A percentile compares a stretch with the other conserved stretches of the same genome.
phyloP scores from a whole-genome alignment of 2,329 filamentous ascomycete genomes.

The Sporothrix protearum region DNA sequence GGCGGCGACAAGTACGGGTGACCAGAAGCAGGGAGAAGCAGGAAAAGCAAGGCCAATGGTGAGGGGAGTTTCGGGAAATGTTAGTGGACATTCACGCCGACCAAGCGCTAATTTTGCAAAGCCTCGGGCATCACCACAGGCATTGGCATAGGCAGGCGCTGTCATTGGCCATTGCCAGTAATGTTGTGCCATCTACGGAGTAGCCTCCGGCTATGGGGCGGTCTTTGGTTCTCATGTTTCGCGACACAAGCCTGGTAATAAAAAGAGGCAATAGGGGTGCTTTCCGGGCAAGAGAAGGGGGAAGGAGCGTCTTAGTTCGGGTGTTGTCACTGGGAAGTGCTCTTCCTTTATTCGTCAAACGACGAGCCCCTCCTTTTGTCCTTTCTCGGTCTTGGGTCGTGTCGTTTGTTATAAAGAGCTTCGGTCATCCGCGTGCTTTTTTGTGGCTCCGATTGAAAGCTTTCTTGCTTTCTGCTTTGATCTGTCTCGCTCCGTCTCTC shows the following conservation, averaged over 20 bases:
- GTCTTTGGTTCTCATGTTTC: not conserved
- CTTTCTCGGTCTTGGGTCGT: slow-evolving; percentile 5
- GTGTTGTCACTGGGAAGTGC: not conserved
- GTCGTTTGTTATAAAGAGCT: slow-evolving; percentile 19
- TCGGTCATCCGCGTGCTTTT: slow-evolving; percentile 7
- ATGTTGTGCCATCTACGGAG: slow-evolving; percentile 1
- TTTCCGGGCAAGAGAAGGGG: not conserved
- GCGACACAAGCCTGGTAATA: not conserved
- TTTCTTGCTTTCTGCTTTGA: not conserved
- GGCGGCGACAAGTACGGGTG: not conserved
- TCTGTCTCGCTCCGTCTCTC: not conserved
- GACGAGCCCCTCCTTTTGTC: slow-evolving; percentile 19
- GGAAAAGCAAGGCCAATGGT: slow-evolving; percentile 5
- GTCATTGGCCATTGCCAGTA: slow-evolving; percentile 12
- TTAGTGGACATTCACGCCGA: slow-evolving; percentile 5
- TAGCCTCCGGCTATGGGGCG: slow-evolving; percentile 17
- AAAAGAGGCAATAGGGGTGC: not conserved
- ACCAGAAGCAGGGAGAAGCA: slow-evolving; percentile 9
- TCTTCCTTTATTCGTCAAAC: slow-evolving; percentile 10
- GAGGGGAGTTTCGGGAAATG: slow-evolving; percentile 15
- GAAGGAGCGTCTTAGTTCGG: slow-evolving; percentile 14
- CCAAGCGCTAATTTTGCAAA: slow-evolving; percentile 21
- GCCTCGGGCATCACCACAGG: slow-evolving; percentile 23
- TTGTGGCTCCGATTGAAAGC: not conserved
- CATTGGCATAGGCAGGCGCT: not conserved